A percentile compares a stretch with the other conserved stretches of the same genome.
Conservation (phyloP, 148 eudicot genomes). For the Pharnaceum exiguum region DNA sequence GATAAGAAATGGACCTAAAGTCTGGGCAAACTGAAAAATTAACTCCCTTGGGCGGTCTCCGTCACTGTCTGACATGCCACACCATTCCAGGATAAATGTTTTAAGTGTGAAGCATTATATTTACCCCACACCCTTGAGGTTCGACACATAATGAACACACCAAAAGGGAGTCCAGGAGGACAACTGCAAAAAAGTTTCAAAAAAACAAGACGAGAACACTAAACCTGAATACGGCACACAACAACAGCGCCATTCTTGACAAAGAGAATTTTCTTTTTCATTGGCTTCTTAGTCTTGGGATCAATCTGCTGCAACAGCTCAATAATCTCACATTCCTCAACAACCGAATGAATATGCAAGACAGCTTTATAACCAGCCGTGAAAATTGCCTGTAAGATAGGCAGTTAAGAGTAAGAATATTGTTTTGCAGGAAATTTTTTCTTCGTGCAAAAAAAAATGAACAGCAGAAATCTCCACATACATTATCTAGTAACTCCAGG, state of each 20-base stretch:
- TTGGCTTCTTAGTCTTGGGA: conserved; percentile 64
- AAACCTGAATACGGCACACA: conserved; percentile 83
- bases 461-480: conserved; percentile 23
- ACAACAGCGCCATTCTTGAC: conserved; percentile 83
- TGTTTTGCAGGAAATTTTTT: not conserved
- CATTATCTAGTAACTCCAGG: conserved; percentile 89
- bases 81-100: too few species aligned
- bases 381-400: conserved; percentile 61
- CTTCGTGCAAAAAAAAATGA: not conserved
- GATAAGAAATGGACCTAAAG: too few species aligned
- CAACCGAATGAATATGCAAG: conserved; percentile 84
- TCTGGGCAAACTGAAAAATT: too few species aligned
- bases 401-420: too few species aligned
- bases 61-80: too few species aligned
- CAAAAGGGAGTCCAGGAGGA: not conserved
- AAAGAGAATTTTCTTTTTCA: conserved; percentile 75
- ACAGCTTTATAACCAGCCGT: conserved; percentile 96
- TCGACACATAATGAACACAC: too few species aligned
- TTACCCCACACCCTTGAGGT: too few species aligned
- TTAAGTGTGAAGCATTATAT: too few species aligned
- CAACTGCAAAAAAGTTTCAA: not conserved
- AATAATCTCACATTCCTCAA: conserved; percentile 94
- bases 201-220: not conserved
- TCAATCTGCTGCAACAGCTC: conserved; percentile 80
- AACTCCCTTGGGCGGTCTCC: too few species aligned